A percentile compares a stretch with the other conserved stretches of the same genome.
These are phyloP conservation scores for Podila epigama DNA, from an alignment of 192 early-diverging fungal species.

Conservation along the genomic window DNA sequence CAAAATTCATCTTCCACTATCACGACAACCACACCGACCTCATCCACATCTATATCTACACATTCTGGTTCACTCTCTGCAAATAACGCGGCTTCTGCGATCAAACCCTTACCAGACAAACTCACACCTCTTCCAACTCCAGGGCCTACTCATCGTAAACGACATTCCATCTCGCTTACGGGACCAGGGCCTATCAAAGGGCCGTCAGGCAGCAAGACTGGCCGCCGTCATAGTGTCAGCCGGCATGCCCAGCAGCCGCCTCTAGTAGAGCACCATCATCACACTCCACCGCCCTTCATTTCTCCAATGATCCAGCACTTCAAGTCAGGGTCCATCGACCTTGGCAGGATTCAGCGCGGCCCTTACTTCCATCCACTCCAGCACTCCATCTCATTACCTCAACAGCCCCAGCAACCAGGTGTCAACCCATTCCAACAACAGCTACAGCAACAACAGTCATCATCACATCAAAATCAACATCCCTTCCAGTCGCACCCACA, in stretches of 20 bases:
- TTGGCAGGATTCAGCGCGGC: neutral
- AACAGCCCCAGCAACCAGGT: neutral
- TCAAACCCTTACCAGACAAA: neutral
- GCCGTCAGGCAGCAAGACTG: neutral
- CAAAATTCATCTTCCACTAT: neutral
- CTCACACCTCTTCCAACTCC: neutral
- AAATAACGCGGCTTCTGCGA: too few relatives aligned
- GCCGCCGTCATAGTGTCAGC: constrained; percentile 41
- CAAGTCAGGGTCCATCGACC: constrained; percentile 29
- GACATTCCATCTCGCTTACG: neutral
- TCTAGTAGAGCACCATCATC: constrained; percentile 37
- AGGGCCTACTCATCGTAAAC: neutral
- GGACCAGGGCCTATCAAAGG: constrained; percentile 10
- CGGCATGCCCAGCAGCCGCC: constrained; percentile 40
- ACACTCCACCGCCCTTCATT: constrained; percentile 32
- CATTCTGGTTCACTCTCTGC: too few relatives aligned
- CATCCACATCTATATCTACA: constrained; percentile 1
- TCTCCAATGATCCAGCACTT: constrained; percentile 27
- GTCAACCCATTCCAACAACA: neutral
- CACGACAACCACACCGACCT: constrained; percentile 3
- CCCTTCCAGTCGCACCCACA: neutral
- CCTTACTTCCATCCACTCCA: constrained; percentile 23
- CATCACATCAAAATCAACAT: constrained; percentile 7
- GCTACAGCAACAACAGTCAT: constrained; percentile 12
- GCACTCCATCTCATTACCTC: neutral